These are phyloP conservation scores for Lipomyces starkeyi DNA, from an alignment of 805 yeast species.

Conservation along the genomic window DNA sequence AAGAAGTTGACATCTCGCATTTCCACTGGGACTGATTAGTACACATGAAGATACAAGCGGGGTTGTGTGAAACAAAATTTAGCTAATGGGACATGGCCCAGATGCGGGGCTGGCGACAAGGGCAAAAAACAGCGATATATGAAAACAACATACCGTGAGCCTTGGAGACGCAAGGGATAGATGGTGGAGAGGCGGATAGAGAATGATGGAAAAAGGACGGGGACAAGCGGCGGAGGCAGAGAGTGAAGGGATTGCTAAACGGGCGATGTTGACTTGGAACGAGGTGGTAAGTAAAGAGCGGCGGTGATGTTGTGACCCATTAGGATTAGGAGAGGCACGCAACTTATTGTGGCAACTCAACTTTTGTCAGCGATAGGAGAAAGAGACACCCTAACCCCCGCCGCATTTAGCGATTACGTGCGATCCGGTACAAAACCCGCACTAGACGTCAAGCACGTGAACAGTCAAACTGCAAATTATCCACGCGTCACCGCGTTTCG, in stretches of 20 bases:
- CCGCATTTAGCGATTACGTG: neutral
- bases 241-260: neutral
- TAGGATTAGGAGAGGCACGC: neutral
- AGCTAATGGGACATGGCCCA: neutral
- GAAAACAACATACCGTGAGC: neutral
- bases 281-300: neutral
- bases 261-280: neutral
- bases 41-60: neutral
- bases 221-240: neutral
- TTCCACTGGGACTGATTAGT: constrained; percentile 21
- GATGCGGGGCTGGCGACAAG: neutral
- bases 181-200: neutral
- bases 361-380: neutral
- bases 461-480: neutral
- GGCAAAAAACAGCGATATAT: neutral
- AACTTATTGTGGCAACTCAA: neutral
- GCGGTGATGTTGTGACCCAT: neutral
- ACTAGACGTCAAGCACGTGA: neutral
- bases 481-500: neutral
- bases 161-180: neutral
- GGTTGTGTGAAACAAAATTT: neutral
- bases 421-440: neutral
- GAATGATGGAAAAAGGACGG: neutral
- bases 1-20: constrained; percentile 93
- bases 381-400: neutral